Evolutionary conservation across 768 basidiomycete species (phyloP).

Genomic region (Termitomyces titanicus): DNA sequence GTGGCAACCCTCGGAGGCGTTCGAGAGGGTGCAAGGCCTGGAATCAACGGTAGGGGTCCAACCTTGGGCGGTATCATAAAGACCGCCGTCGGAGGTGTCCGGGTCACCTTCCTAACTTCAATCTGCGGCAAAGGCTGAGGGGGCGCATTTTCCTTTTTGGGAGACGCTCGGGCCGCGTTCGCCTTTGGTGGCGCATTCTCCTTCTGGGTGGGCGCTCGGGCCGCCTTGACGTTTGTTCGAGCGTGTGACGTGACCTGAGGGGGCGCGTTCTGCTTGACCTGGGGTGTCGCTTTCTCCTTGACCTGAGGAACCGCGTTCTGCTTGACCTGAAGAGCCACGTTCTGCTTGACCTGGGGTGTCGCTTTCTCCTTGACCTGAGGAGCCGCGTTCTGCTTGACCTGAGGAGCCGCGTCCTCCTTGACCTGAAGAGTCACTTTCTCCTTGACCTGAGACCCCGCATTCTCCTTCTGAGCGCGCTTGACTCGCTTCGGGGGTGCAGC

Average conservation of each 20-base stretch:
- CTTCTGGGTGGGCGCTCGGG: no score
- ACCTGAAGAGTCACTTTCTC: no score
- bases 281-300: no score
- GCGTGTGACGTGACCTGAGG: neutral
- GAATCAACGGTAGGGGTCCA: neutral
- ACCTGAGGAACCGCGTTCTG: neutral
- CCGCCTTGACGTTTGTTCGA: no score
- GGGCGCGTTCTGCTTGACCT: no score
- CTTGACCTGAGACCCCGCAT: no score
- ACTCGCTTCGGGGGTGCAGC: neutral
- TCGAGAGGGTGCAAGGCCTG: neutral
- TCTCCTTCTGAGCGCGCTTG: neutral
- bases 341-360: neutral
- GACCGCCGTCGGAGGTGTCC: neutral
- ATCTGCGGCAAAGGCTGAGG: neutral
- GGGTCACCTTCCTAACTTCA: neutral
- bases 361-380: no score
- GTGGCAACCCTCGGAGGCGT: neutral
- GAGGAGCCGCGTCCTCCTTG: neutral
- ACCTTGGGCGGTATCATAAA: slow-evolving; percentile 1
- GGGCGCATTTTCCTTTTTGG: neutral
- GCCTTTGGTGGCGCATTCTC: no score
- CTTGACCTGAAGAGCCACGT: no score
- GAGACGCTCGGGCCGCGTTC: no score
- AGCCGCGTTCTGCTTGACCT: no score